Conservation (phyloP, 2,329 filamentous ascomycete genomes). For the Paecilomyces fulvus region DNA sequence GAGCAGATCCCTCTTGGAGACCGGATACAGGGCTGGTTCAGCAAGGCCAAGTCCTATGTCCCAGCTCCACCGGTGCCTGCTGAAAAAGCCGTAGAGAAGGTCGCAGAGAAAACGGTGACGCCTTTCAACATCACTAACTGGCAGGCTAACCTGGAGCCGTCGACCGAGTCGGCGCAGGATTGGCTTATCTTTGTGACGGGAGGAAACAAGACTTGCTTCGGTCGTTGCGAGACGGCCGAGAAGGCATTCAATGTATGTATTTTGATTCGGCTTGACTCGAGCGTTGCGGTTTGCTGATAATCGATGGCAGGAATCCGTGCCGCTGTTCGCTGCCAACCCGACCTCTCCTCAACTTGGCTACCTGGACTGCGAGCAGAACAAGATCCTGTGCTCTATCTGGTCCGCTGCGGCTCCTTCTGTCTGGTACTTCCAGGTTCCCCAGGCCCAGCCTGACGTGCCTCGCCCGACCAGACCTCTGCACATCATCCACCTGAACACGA, state of each 20-base stretch:
- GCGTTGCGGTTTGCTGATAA: conserved; percentile 7
- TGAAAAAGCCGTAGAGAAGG: conserved; percentile 39
- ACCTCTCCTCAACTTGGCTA: conserved; percentile 49
- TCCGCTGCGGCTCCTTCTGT: conserved; percentile 47
- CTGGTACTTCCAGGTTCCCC: conserved; percentile 50
- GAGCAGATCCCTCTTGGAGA: conserved; percentile 47
- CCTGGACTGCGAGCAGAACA: conserved; percentile 52
- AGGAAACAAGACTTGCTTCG: conserved; percentile 57
- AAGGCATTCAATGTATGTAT: conserved; percentile 42
- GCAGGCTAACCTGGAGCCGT: conserved; percentile 42
- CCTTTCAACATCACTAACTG: conserved; percentile 50
- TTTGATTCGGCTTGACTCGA: background rate
- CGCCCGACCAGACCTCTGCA: conserved; percentile 46
- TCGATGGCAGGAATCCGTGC: conserved; percentile 40
- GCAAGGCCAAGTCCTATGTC: conserved; percentile 47
- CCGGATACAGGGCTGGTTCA: conserved; percentile 39
- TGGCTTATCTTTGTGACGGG: conserved; percentile 56
- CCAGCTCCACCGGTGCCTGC: conserved; percentile 33
- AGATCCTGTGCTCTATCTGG: conserved; percentile 54
- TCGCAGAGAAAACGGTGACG: conserved; percentile 44
- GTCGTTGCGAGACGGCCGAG: conserved; percentile 47
- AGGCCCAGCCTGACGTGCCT: conserved; percentile 44
- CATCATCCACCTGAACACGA: conserved; percentile 49
- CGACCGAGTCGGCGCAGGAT: conserved; percentile 34
- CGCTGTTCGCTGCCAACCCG: conserved; percentile 45